phyloP scores from a whole-genome alignment of 208 protist genomes.

The Leptomonas pyrrhocoris region DNA sequence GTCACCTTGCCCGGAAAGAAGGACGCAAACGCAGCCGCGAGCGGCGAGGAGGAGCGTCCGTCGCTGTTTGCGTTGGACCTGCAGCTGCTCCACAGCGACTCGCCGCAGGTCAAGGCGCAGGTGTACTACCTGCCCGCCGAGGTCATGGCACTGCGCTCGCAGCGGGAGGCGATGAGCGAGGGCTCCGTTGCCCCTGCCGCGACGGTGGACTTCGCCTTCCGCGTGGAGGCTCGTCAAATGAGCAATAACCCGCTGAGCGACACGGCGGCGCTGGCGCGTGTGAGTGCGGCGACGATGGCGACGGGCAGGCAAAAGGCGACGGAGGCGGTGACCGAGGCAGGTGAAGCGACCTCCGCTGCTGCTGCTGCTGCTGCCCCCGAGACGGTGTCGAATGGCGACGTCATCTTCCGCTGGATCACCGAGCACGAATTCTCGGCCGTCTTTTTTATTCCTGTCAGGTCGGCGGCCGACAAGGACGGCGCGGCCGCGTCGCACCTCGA shows the following conservation, averaged over 20 bases:
- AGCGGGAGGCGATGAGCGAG: constrained; percentile 45
- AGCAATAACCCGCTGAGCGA: constrained; percentile 42
- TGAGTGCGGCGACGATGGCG: constrained; percentile 19
- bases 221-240: constrained; percentile 22
- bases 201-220: constrained; percentile 46
- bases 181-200: constrained; percentile 33
- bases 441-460: constrained; percentile 25
- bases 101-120: constrained; percentile 37
- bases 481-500: constrained; percentile 22
- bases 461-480: background rate
- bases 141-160: constrained; percentile 31
- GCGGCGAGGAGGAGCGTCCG: constrained; percentile 38
- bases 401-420: constrained; percentile 58
- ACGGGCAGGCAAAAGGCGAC: background rate
- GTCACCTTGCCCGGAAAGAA: background rate
- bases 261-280: constrained; percentile 36
- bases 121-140: constrained; percentile 59
- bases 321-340: background rate
- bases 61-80: constrained; percentile 64
- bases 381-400: constrained; percentile 25
- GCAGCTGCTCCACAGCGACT: constrained; percentile 46
- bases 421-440: constrained; percentile 73
- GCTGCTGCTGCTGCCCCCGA: too few relatives aligned
- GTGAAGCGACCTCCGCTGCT: too few relatives aligned
- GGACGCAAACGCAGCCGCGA: background rate